Evolutionary conservation across 2,329 filamentous ascomycete species (phyloP).

Genomic region (Aspergillus clavatus): DNA sequence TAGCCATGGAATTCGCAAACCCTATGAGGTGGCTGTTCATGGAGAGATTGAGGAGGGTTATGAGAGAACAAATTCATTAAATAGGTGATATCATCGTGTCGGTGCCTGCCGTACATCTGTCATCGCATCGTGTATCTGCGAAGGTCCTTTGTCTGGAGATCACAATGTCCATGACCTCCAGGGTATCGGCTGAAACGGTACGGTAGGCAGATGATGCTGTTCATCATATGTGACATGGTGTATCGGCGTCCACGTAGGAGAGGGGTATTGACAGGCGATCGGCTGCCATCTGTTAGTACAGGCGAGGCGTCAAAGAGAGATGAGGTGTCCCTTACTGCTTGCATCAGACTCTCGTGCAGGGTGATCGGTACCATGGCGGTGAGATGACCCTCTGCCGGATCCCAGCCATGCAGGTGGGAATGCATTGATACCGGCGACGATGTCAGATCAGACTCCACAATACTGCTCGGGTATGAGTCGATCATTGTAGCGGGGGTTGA

Average conservation of each 20-base stretch:
- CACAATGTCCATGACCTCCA: slow-evolving; percentile 34
- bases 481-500: slow-evolving; percentile 32
- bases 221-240: slow-evolving; percentile 36
- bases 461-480: slow-evolving; percentile 31
- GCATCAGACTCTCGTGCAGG: slow-evolving; percentile 32
- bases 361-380: slow-evolving; percentile 32
- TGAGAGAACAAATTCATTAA: no score
- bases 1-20: no score
- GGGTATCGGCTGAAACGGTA: slow-evolving; percentile 27
- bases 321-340: slow-evolving; percentile 30
- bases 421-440: slow-evolving; percentile 33
- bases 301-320: background rate
- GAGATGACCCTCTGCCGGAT: slow-evolving; percentile 24
- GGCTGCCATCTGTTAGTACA: slow-evolving; percentile 22
- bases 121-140: no score
- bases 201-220: slow-evolving; percentile 32
- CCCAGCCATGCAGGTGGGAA: slow-evolving; percentile 31
- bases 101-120: no score
- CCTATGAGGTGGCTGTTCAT: no score
- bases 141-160: no score
- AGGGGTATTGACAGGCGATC: slow-evolving; percentile 37
- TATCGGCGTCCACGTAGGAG: slow-evolving; percentile 37
- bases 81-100: no score
- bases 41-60: no score
- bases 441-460: slow-evolving; percentile 29